Evolutionary conservation across 2,329 filamentous ascomycete genomes (phyloP), one percentile per base, ranked within the genome.

Genomic region (Colletotrichum acutatum): DNA sequence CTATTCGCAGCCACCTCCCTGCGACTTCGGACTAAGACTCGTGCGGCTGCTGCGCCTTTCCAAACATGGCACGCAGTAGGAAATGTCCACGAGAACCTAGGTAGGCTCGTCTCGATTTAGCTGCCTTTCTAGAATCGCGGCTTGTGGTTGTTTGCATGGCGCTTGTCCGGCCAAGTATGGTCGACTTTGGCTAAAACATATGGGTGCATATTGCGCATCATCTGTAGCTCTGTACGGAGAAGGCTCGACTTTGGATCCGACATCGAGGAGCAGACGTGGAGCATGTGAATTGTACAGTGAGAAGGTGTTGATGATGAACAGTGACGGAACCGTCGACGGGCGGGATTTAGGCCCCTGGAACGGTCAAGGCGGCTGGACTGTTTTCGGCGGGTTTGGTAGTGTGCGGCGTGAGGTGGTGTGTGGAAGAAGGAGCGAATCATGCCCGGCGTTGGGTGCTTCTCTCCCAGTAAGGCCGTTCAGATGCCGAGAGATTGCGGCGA

Each of bases 1-100:
- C 71, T 71, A 71, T 73, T 73, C 61, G 71, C 67, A 73, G 66
- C 66, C 66, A 58, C 56, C n/a, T 58, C 71, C 67, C 49, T 73
- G 67, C 60, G 46, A 61, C 22, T 30, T 65, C 56, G 67, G 56
- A 66, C 34, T 56, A 26, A 57, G 26, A 56, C 46, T 72, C n/a
- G 16, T 60, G 54, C 53, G 53, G 52, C 62, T 53, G 57, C 57
- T 67, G 59, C 49, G 56, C 63, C 63, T 61, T 42, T 19, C 7
- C 42, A 49, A 22, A 11, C 19, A 49, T 49, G 42, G 19, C 4
- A n/a, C 24, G 11, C 28, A 28, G 37, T 52, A 42, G 61, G 37
- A 37, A 46, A 52, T 42, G 52, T 32, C 52, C 52, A 63, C 58
- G 30, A 49, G 42, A 24, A 32, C 46, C 46, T 42, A 53, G 32